phyloP scores from a whole-genome alignment of 805 yeast species.

The Starmerella lactis-condensi region DNA sequence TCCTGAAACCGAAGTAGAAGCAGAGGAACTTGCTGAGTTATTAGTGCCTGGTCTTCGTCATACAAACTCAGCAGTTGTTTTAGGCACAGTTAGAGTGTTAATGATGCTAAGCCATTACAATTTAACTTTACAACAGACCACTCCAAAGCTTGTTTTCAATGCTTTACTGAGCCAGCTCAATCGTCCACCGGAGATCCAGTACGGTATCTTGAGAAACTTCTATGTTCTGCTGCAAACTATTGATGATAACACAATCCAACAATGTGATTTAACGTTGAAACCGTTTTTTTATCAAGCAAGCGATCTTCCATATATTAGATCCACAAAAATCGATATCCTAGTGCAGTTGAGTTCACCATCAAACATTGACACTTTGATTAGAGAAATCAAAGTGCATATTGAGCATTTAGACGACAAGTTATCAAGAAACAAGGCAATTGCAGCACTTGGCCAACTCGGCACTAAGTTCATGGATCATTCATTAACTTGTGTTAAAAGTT shows the following conservation, averaged over 20 bases:
- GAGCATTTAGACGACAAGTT: conserved; percentile 66
- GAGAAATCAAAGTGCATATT: conserved; percentile 64
- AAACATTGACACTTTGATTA: conserved; percentile 38
- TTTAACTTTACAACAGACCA: conserved; percentile 33
- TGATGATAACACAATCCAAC: conserved; percentile 22
- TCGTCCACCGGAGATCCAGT: conserved; percentile 59
- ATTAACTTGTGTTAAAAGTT: conserved; percentile 40
- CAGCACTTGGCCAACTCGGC: conserved; percentile 81
- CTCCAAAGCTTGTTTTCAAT: conserved; percentile 48
- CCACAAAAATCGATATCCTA: conserved; percentile 74
- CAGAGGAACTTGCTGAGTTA: conserved; percentile 44
- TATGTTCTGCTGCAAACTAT: conserved; percentile 30
- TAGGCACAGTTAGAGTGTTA: conserved; percentile 56
- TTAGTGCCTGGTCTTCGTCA: conserved; percentile 58
- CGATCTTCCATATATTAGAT: conserved; percentile 76
- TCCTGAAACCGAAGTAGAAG: conserved; percentile 52
- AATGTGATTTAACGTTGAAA: conserved; percentile 9
- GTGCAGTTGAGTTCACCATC: conserved; percentile 51
- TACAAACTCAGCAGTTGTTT: conserved; percentile 60
- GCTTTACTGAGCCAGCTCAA: conserved; percentile 40
- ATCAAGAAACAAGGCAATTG: conserved; percentile 70
- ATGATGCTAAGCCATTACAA: conserved; percentile 59
- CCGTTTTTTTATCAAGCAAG: conserved; percentile 66
- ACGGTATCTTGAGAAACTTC: conserved; percentile 63
- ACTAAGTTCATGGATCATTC: conserved; percentile 51